Evolutionary conservation across 805 yeast genomes (phyloP).

Genomic region (Schwanniomyces pseudopolymorphus): DNA sequence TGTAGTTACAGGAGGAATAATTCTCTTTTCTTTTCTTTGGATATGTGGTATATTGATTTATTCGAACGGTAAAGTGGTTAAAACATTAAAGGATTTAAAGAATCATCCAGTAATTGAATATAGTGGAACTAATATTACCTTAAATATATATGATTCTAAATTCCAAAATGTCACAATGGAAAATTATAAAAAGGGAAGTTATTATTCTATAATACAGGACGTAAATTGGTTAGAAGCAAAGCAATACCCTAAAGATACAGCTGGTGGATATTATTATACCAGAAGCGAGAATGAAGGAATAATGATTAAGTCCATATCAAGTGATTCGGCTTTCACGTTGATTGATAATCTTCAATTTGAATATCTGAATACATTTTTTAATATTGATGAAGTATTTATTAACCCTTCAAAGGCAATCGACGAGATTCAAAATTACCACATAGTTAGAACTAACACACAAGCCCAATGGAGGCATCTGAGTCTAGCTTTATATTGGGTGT

Average conservation of each 20-base stretch:
- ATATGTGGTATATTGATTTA: conserved; percentile 24
- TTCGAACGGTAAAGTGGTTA: conserved; percentile 19
- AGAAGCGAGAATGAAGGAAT: conserved; percentile 9
- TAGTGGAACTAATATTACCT: conserved; percentile 28
- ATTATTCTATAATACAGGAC: conserved; percentile 11
- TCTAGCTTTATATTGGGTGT: conserved; percentile 39
- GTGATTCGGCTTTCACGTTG: conserved; percentile 25
- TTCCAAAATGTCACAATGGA: conserved; percentile 29
- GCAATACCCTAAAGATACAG: conserved; percentile 29
- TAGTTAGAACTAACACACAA: conserved; percentile 52
- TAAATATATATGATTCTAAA: conserved; percentile 27
- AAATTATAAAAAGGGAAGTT: conserved; percentile 21
- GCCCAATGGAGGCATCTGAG: conserved; percentile 45
- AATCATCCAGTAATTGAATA: conserved; percentile 19
- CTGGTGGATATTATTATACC: conserved; percentile 32
- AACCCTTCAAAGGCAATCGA: conserved; percentile 44
- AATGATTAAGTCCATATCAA: conserved; percentile 25
- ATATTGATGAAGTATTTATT: conserved; percentile 32
- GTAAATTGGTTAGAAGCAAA: conserved; percentile 28
- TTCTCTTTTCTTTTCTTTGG: conserved; percentile 21
- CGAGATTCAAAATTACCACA: conserved; percentile 40
- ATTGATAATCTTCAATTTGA: conserved; percentile 33
- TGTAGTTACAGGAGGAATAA: not conserved
- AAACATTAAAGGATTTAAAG: conserved; percentile 20
- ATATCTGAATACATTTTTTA: conserved; percentile 40